Evolutionary conservation across 305 asterid species (phyloP), one percentile per base, ranked within the genome.

Genomic region (Solanum chacoense): DNA sequence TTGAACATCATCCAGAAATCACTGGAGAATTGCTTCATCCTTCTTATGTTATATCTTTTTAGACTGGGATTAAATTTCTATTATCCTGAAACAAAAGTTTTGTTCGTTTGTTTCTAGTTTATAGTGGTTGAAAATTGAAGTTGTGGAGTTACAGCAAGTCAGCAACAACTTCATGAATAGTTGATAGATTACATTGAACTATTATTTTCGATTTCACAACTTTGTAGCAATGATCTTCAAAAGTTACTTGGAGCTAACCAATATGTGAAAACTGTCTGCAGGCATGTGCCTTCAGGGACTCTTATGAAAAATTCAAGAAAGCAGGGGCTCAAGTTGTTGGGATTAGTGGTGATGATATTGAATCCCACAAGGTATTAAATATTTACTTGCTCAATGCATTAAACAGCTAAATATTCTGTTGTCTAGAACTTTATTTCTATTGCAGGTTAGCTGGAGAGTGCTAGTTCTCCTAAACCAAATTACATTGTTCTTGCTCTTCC

Each of bases 281-380:
- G 99, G 99, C 99, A 38, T 97, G 99, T 89, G 97, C 99, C 83
- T 97, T 97, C 91, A 93, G 99, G 91, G 99, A 97, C 92, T 97
- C 99, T 3, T 97, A 97, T 7, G 99, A 96, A 87, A 95, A 96
- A 89, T 97, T 97, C 87, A 97, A 97, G 95, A 97, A 97, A 93
- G 98, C 99, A 14, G 99, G 99, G 90, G 99, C 99, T 6, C 94
- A 93, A 91, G 99, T 96, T 92, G 92, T 97, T 11, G 99, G 98
- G 50, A 96, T 97, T 88, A 97, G 99, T 76, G 98, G 98, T 55
- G 98, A 97, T 88, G 95, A 89, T 90, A 14, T 98, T 40, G 88
- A 89, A 69, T 97, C 99, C 73, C 99, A 97, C 93, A 95, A 97
- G 99, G 99, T 96, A 94, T 71, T 45, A 5, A 50, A 77, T 22